phyloP scores from a whole-genome alignment of 1,139 yeast species.

The Pneumocystis murina region DNA sequence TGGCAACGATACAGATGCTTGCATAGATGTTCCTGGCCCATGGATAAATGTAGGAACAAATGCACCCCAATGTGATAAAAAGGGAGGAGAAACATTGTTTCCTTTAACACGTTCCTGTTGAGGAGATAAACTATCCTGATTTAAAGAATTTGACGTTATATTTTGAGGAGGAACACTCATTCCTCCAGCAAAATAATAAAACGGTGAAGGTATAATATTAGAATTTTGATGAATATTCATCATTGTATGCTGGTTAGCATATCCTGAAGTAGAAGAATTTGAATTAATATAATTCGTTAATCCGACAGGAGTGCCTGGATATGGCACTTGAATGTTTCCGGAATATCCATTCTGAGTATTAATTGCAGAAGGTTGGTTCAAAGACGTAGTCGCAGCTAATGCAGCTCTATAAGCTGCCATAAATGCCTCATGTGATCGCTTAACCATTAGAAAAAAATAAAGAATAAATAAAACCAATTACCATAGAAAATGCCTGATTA shows the following conservation, averaged over 20 bases:
- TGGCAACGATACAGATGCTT: neutral
- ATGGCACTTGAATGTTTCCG: neutral
- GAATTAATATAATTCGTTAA: neutral
- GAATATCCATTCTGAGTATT: neutral
- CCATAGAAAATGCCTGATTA: neutral
- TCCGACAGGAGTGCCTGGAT: neutral
- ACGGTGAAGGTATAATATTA: neutral
- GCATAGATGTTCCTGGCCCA: neutral
- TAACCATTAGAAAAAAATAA: neutral
- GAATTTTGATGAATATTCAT: neutral
- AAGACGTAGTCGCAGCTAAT: neutral
- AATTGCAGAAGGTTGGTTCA: neutral
- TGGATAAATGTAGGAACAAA: neutral
- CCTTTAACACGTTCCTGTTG: neutral
- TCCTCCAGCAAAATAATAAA: neutral
- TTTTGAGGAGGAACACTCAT: neutral
- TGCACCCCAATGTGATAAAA: neutral
- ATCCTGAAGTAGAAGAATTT: neutral
- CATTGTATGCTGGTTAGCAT: neutral
- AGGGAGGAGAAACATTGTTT: neutral
- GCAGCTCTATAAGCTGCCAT: neutral
- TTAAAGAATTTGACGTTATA: neutral
- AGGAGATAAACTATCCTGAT: neutral
- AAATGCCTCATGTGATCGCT: neutral
- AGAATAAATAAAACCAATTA: neutral